A percentile compares a stretch with the other conserved stretches of the same genome.
Evolutionary conservation across 768 basidiomycete species (phyloP).

Genomic region (Saitozyma sp.): DNA sequence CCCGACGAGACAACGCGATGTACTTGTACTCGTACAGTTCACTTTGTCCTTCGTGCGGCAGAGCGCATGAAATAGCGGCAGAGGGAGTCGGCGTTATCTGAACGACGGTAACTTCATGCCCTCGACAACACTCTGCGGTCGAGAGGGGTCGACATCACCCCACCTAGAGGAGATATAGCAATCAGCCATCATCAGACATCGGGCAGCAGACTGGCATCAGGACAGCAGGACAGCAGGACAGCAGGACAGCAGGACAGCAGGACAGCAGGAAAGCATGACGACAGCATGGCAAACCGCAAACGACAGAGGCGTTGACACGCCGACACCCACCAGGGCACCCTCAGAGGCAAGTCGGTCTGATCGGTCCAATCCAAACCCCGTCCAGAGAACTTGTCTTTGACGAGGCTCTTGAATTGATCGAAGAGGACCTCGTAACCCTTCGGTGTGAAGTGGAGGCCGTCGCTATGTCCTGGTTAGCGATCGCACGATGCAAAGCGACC

Average conservation of each 20-base stretch:
- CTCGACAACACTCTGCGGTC: slow-evolving; percentile 8
- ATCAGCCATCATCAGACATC: no score
- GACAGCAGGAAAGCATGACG: no score
- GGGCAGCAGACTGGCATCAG: no score
- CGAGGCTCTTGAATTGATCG: slow-evolving; percentile 12
- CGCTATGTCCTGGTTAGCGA: slow-evolving; percentile 3
- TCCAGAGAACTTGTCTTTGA: slow-evolving; percentile 7
- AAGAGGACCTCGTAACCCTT: slow-evolving; percentile 18
- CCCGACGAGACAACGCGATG: no score
- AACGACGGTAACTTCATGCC: slow-evolving; percentile 1
- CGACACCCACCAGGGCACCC: slow-evolving; percentile 11
- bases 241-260: no score
- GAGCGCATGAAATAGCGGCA: no score
- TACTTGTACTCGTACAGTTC: no score
- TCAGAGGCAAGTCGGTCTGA: slow-evolving; percentile 11
- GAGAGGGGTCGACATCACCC: slow-evolving; percentile 5
- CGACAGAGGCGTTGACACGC: background rate
- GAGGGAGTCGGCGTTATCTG: no score
- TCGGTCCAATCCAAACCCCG: slow-evolving; percentile 22
- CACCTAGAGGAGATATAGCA: background rate
- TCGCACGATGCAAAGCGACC: background rate
- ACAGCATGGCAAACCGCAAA: background rate
- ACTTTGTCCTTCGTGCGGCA: no score
- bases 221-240: no score
- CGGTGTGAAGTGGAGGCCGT: slow-evolving; percentile 18